Evolutionary conservation across 2,329 filamentous ascomycete genomes (phyloP).

Genomic region (Ustilaginoidea virens): DNA sequence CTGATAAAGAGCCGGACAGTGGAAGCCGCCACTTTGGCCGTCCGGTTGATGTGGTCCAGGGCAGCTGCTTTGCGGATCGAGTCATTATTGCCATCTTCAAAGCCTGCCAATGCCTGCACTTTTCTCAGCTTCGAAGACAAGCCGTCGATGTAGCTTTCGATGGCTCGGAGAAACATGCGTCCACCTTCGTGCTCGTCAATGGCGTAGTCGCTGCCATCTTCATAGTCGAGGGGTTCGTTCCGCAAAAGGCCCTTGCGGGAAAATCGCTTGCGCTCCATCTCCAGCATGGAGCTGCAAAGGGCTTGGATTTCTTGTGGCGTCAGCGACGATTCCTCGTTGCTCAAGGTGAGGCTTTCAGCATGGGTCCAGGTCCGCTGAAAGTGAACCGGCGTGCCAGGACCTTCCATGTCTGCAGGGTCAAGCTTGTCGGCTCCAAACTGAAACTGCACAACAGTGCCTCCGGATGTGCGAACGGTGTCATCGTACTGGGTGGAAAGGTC

Average conservation of each 20-base stretch:
- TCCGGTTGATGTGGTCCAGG: slow-evolving; percentile 44
- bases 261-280: slow-evolving; percentile 50
- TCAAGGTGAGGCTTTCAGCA: slow-evolving; percentile 58
- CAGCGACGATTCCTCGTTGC: slow-evolving; percentile 59
- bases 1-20: slow-evolving; percentile 65
- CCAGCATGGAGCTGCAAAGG: slow-evolving; percentile 53
- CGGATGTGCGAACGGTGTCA: slow-evolving; percentile 83
- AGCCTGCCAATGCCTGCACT: slow-evolving; percentile 33
- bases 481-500: slow-evolving; percentile 91
- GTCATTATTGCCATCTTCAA: slow-evolving; percentile 24
- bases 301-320: slow-evolving; percentile 57
- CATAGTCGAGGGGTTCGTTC: slow-evolving; percentile 48
- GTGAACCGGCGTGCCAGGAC: slow-evolving; percentile 77
- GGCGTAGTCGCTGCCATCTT: slow-evolving; percentile 50
- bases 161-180: slow-evolving; percentile 64
- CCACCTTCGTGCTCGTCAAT: slow-evolving; percentile 72
- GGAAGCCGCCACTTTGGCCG: slow-evolving; percentile 65
- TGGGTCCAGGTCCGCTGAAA: slow-evolving; percentile 87
- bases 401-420: slow-evolving; percentile 96
- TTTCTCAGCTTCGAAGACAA: slow-evolving; percentile 44
- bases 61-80: slow-evolving; percentile 7
- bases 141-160: slow-evolving; percentile 55
- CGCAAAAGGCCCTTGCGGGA: slow-evolving; percentile 39
- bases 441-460: slow-evolving; percentile 82
- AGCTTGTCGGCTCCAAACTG: slow-evolving; percentile 93